phyloP scores from a whole-genome alignment of 495 filamentous ascomycete genomes.

The Thermochaetoides thermophila region DNA sequence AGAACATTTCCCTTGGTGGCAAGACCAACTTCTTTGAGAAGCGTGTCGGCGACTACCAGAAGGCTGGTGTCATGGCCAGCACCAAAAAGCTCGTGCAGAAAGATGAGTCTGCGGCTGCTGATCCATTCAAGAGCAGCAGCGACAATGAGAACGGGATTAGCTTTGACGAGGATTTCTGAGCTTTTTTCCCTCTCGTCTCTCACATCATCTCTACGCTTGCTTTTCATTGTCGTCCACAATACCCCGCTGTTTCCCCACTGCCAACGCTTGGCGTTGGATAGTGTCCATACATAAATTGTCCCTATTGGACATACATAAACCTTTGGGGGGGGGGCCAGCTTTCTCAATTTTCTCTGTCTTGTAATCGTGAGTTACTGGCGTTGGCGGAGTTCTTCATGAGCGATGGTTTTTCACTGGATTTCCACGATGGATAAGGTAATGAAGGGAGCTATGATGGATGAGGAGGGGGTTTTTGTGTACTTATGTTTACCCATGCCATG shows the following conservation, averaged over 20 bases:
- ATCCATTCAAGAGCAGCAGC: slow-evolving; percentile 29
- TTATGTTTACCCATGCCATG: too few species aligned
- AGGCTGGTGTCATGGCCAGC: slow-evolving; percentile 94
- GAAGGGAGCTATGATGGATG: too few species aligned
- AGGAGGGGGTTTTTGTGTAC: too few species aligned
- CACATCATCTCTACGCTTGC: background rate
- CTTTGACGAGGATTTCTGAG: slow-evolving; percentile 97
- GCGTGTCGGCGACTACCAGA: slow-evolving; percentile 98
- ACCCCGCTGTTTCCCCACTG: slow-evolving; percentile 19
- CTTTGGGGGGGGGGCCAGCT: too few species aligned
- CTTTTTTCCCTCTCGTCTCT: slow-evolving; percentile 4
- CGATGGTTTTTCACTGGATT: too few species aligned
- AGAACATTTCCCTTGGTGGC: slow-evolving; percentile 93
- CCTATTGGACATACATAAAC: too few species aligned
- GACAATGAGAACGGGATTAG: slow-evolving; percentile 59
- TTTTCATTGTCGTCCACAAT: slow-evolving; percentile 14
- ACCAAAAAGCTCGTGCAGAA: slow-evolving; percentile 70
- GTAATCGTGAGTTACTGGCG: too few species aligned
- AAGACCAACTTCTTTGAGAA: slow-evolving; percentile 99
- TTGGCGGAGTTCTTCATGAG: too few species aligned
- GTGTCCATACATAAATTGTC: too few species aligned
- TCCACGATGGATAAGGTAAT: too few species aligned
- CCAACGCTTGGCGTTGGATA: slow-evolving; percentile 1
- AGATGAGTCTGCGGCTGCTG: too few species aligned
- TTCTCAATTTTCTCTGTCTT: too few species aligned